Evolutionary conservation across 495 filamentous ascomycete genomes (phyloP).

Genomic region (Penicillium simplicissimum): DNA sequence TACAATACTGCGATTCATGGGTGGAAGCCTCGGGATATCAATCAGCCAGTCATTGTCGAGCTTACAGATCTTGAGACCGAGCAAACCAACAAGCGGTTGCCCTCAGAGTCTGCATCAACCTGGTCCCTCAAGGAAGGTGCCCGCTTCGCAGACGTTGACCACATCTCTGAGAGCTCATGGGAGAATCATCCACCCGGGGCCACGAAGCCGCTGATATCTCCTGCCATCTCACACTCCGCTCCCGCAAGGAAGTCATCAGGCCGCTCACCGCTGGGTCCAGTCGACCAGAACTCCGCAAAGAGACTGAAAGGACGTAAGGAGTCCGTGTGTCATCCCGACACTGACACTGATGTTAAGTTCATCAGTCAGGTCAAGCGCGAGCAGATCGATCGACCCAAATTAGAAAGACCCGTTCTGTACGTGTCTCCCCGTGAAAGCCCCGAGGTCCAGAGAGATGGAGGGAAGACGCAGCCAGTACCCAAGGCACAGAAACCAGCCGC

Average conservation of each 20-base stretch:
- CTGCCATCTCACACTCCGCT: not conserved
- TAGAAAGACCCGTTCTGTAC: constrained; percentile 5
- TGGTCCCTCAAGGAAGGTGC: constrained; percentile 23
- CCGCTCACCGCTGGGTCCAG: not conserved
- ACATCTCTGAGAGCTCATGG: constrained; percentile 14
- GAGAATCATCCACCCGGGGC: not conserved
- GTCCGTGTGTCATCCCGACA: too few relatives aligned
- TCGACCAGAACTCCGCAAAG: not conserved
- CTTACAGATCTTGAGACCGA: not conserved
- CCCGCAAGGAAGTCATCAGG: not conserved
- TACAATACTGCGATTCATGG: constrained; percentile 48
- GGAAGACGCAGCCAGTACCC: not conserved
- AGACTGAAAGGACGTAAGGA: not conserved
- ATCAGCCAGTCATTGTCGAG: not conserved
- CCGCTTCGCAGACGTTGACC: constrained; percentile 9
- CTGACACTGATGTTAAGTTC: not conserved
- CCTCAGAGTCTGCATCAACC: not conserved
- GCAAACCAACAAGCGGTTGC: not conserved
- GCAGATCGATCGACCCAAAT: not conserved
- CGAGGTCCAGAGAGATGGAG: not conserved
- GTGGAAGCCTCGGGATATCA: constrained; percentile 38
- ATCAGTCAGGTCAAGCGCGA: constrained; percentile 1
- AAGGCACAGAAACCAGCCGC: too few relatives aligned
- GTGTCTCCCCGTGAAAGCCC: not conserved
- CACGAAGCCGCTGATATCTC: not conserved